Evolutionary conservation across 352 stramenopile genomes (phyloP), one percentile per base, ranked within the genome.

Genomic region (Thalassiosira oceanica): DNA sequence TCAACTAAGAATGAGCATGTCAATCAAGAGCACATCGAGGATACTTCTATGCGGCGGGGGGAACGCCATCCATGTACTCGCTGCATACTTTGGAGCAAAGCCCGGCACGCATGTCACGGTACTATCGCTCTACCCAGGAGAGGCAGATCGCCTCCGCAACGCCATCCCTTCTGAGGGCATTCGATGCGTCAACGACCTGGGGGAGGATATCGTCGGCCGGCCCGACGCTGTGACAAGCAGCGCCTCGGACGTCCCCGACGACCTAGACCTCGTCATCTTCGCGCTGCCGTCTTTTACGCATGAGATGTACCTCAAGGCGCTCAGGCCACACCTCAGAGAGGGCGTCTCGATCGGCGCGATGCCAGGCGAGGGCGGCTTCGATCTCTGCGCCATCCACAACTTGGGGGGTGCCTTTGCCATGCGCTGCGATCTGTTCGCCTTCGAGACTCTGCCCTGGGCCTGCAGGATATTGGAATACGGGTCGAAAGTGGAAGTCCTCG

Each of bases 391-490:
- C n/a, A 37, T 39, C 21, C 65, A 82, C 39, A 49, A 43, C 16
- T 43, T 84, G 13, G 75, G 75, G 18, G 67, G 37, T 20, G 56
- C 75, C 10, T 82, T 84, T 48, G 54, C 67, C 7, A 37, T 42
- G 7, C 20, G 50, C n/a, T 79, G 50, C 1, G 71, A 69, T 56
- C 42, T 84, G 2, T 82, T 82, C 67, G 64, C 70, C 8, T 41
- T 84, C 1, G 75, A 84, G 56, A 84, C 75, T 11, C 31, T 84
- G n/a, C 75, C 75, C 8, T 84, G 75, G 75, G 75, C 75, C 5
- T 84, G 75, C 46, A 49, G 70, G 3, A 84, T 84, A 24, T 7
- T 61, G 0, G 65, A 82, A 18, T 84, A 84, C 26, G 75, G 75
- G 3, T 68, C 60, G 24, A 50, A 15, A 2, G 75, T 84, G n/a